Percentiles rank a stretch among this genome's conserved stretches.
phyloP scores from a whole-genome alignment of 305 asterid species.

The Plantago coronopus region DNA sequence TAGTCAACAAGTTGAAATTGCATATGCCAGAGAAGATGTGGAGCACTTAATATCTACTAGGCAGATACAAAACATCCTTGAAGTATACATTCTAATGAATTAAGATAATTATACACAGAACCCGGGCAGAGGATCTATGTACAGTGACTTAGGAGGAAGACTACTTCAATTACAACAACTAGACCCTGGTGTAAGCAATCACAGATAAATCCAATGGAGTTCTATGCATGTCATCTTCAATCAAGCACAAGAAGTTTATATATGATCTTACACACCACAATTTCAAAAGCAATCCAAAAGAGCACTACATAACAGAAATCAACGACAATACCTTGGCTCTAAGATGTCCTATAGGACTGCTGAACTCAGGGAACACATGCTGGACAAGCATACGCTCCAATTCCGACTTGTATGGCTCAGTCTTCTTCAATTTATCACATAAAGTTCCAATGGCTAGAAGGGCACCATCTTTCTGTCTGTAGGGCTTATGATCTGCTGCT shows the following conservation, averaged over 20 bases:
- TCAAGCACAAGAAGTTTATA: no score
- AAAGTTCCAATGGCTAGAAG: slow-evolving; percentile 96
- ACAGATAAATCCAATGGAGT: no score
- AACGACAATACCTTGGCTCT: slow-evolving; percentile 78
- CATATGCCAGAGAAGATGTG: not conserved
- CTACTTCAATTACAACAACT: no score
- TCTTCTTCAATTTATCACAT: slow-evolving; percentile 88
- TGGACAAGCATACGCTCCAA: slow-evolving; percentile 93
- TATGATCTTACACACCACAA: no score
- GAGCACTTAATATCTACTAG: no score
- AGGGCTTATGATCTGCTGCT: slow-evolving; percentile 63
- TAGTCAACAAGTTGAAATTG: not conserved
- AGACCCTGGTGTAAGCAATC: no score
- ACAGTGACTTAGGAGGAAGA: no score
- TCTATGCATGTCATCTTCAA: no score
- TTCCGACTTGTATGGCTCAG: slow-evolving; percentile 92
- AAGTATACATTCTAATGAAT: no score
- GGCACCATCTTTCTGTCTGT: slow-evolving; percentile 96
- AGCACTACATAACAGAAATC: slow-evolving; percentile 13
- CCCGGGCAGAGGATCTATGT: no score
- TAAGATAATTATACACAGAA: no score
- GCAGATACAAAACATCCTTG: no score
- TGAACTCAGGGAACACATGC: slow-evolving; percentile 93
- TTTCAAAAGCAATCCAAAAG: not conserved
- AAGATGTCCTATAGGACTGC: slow-evolving; percentile 89